A percentile compares a stretch with the other conserved stretches of the same genome.
These are phyloP conservation scores for Escovopsis sp. DNA, from an alignment of 2,329 filamentous ascomycete species.

Conservation along the genomic window DNA sequence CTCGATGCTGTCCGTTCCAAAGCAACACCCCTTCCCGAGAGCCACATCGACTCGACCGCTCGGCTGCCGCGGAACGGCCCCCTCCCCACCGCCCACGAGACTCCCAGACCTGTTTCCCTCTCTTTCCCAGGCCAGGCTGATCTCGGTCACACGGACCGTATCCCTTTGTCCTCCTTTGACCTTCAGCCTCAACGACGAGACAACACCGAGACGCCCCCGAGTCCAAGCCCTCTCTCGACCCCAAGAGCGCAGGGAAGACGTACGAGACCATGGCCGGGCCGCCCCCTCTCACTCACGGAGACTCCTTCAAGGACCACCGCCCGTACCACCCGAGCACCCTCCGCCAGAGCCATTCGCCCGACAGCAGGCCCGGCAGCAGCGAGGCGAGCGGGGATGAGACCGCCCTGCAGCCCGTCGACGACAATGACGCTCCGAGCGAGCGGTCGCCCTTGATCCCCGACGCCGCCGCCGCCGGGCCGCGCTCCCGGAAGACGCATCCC, in stretches of 20 bases:
- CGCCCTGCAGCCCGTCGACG: conserved; percentile 3
- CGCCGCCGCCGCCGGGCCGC: background rate
- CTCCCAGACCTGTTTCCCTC: no score
- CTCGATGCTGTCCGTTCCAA: background rate
- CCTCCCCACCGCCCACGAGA: background rate
- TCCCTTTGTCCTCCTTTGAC: no score
- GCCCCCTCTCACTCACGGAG: conserved; percentile 13
- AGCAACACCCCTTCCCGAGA: no score
- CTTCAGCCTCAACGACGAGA: no score
- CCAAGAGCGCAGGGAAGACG: no score
- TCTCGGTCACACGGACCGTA: no score
- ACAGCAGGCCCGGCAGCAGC: conserved; percentile 11
- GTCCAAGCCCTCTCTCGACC: no score
- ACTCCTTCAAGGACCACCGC: conserved; percentile 21
- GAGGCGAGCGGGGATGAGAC: conserved; percentile 6
- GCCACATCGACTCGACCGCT: background rate
- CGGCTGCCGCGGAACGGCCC: background rate
- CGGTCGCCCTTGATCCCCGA: conserved; percentile 33
- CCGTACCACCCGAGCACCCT: conserved; percentile 31
- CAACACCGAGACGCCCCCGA: no score
- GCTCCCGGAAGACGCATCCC: conserved; percentile 13
- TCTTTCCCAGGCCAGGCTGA: no score
- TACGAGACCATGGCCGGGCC: conserved; percentile 13
- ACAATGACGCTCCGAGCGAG: conserved; percentile 23
- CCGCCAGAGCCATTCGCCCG: conserved; percentile 28